phyloP scores from a whole-genome alignment of 1,284 basidiomycete species.

The Ganoderma boninense region DNA sequence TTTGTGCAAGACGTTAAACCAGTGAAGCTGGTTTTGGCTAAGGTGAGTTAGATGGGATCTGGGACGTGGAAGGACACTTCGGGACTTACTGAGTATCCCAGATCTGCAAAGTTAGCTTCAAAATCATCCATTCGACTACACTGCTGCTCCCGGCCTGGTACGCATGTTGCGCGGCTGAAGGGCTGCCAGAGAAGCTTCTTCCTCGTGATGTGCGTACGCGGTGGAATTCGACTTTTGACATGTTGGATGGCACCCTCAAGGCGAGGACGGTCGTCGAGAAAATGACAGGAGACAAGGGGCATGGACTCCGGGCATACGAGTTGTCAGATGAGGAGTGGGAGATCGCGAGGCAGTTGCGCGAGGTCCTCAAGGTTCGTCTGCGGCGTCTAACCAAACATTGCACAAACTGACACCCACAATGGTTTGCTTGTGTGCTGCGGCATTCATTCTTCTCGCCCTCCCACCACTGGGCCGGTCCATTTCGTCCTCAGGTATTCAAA shows the following conservation, averaged over 20 bases:
- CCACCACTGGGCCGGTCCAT: too few species aligned
- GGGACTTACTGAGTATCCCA: too few species aligned
- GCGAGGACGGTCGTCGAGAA: conserved; percentile 32
- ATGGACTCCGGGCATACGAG: conserved; percentile 23
- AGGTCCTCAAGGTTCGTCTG: conserved; percentile 35
- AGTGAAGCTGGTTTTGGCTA: neutral
- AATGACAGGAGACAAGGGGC: conserved; percentile 24
- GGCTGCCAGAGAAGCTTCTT: conserved; percentile 33
- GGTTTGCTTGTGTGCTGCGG: too few species aligned
- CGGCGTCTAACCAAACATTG: too few species aligned
- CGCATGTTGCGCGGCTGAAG: conserved; percentile 7
- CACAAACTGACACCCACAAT: too few species aligned
- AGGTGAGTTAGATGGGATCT: neutral
- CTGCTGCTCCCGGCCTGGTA: conserved; percentile 43
- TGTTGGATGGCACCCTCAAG: conserved; percentile 39
- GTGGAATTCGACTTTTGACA: conserved; percentile 47
- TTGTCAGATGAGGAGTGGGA: conserved; percentile 32
- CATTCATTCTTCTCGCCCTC: too few species aligned
- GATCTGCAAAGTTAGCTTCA: conserved; percentile 41
- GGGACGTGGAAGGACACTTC: too few species aligned
- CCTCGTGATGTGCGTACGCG: conserved; percentile 44
- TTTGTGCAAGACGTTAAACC: conserved; percentile 2
- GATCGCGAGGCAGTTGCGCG: conserved; percentile 36
- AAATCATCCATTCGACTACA: conserved; percentile 44
- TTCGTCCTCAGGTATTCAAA: neutral